phyloP scores from a whole-genome alignment of 2,329 filamentous ascomycete genomes.

The Paraconiothyrium brasiliense region DNA sequence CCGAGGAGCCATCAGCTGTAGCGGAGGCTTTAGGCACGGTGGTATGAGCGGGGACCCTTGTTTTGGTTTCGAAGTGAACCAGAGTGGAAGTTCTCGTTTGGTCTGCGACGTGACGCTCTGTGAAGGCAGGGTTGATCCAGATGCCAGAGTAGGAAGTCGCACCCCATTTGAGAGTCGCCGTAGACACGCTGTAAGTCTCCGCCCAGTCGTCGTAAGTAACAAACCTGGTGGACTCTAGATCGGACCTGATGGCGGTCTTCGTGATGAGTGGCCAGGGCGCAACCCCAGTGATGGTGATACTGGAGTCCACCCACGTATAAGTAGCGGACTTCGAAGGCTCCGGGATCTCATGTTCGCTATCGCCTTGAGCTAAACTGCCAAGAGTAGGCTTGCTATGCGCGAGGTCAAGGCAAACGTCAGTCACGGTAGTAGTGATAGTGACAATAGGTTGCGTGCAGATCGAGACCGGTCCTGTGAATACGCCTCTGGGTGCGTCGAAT shows the following conservation, averaged over 20 bases:
- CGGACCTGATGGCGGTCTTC: neutral
- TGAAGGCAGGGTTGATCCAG: neutral
- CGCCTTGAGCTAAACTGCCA: neutral
- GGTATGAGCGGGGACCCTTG: conserved; percentile 4
- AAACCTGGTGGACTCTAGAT: neutral
- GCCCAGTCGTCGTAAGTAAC: neutral
- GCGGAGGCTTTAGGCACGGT: neutral
- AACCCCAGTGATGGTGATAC: neutral
- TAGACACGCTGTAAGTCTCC: neutral
- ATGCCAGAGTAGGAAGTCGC: neutral
- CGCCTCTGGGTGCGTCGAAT: no score
- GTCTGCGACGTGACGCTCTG: neutral
- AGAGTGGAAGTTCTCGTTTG: neutral
- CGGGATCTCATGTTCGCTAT: neutral
- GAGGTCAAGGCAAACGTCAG: neutral
- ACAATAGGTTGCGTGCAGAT: conserved; percentile 4
- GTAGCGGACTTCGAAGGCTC: neutral
- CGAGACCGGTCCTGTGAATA: neutral
- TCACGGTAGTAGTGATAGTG: conserved; percentile 7
- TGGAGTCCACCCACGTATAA: neutral
- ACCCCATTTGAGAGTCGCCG: neutral
- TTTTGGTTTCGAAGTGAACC: neutral
- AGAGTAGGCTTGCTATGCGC: neutral
- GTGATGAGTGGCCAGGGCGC: neutral
- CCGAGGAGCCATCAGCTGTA: neutral